A percentile compares a stretch with the other conserved stretches of the same genome.
Conservation (phyloP, 169 alveolate species). For the Eimeria nieschulzi region DNA sequence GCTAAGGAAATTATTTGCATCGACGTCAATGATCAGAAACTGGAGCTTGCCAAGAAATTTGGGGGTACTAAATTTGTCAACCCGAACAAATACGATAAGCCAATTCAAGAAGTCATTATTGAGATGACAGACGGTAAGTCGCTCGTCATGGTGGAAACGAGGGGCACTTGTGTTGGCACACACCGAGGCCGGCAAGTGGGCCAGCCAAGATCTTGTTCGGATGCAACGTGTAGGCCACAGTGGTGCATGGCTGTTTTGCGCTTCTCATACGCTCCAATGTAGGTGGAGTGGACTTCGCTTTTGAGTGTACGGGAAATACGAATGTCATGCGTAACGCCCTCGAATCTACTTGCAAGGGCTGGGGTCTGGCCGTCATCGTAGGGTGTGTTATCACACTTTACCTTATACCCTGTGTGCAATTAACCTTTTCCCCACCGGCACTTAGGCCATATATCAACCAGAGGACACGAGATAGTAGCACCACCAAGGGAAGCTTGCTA, state of each 20-base stretch:
- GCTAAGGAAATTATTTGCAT: slow-evolving; percentile 85
- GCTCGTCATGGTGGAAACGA: too few relatives aligned
- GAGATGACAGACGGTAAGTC: slow-evolving; percentile 57
- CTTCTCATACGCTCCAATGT: not conserved
- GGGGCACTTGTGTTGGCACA: too few relatives aligned
- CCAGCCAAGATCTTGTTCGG: too few relatives aligned
- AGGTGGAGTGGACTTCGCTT: slow-evolving; percentile 88
- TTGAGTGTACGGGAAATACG: slow-evolving; percentile 89
- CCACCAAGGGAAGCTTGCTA: too few relatives aligned
- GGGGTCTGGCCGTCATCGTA: slow-evolving; percentile 84
- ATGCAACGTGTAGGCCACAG: not conserved
- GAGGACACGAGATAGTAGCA: too few relatives aligned
- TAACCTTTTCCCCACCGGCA: too few relatives aligned
- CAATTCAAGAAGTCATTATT: slow-evolving; percentile 78
- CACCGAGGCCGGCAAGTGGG: too few relatives aligned
- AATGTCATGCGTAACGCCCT: slow-evolving; percentile 86
- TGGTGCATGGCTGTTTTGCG: not conserved
- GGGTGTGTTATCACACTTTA: slow-evolving; percentile 77
- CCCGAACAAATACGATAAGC: slow-evolving; percentile 74
- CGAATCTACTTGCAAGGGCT: slow-evolving; percentile 86
- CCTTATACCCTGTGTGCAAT: too few relatives aligned
- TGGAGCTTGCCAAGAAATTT: slow-evolving; percentile 80
- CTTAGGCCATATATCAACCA: too few relatives aligned
- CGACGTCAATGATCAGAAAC: slow-evolving; percentile 82
- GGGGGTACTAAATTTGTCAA: slow-evolving; percentile 83